These are phyloP conservation scores for Leishmania arabica DNA, from an alignment of 208 protist species.

Conservation along the genomic window DNA sequence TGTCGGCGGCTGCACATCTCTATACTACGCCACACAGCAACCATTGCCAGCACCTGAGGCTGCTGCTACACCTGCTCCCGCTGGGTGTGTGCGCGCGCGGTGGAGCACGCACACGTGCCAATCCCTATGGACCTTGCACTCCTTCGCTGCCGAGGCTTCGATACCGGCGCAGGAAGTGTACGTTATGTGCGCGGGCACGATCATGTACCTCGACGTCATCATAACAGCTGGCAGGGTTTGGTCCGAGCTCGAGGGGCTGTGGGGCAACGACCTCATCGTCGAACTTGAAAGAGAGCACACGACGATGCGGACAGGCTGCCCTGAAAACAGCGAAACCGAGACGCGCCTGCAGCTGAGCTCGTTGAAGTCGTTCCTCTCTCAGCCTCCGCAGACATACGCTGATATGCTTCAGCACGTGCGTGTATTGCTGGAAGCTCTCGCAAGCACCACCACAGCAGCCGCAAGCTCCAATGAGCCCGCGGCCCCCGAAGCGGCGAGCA, in stretches of 20 bases:
- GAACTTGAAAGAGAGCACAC: not conserved
- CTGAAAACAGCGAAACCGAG: not conserved
- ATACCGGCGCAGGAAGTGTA: slow-evolving; percentile 54
- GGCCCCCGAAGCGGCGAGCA: not conserved
- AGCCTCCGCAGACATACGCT: slow-evolving; percentile 26
- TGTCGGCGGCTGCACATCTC: slow-evolving; percentile 10
- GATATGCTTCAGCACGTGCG: slow-evolving; percentile 25
- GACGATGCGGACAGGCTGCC: not conserved
- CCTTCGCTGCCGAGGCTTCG: slow-evolving; percentile 37
- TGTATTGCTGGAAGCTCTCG: slow-evolving; percentile 22
- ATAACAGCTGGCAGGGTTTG: slow-evolving; percentile 25
- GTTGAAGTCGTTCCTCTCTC: slow-evolving; percentile 19
- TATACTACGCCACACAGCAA: slow-evolving; percentile 20
- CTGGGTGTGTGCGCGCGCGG: slow-evolving; percentile 1
- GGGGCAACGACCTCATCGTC: slow-evolving; percentile 6
- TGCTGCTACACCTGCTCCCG: not conserved
- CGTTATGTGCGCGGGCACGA: slow-evolving; percentile 45
- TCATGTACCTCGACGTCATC: slow-evolving; percentile 57
- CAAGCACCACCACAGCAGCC: not conserved
- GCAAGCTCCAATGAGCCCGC: not conserved
- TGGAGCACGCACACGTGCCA: slow-evolving; percentile 30
- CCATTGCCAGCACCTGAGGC: not conserved
- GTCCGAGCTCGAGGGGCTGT: slow-evolving; percentile 29
- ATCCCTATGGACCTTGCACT: slow-evolving; percentile 30
- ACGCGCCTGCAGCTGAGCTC: not conserved